These are phyloP conservation scores for Suillus ampliporus DNA, from an alignment of 768 basidiomycete species.

Conservation along the genomic window DNA sequence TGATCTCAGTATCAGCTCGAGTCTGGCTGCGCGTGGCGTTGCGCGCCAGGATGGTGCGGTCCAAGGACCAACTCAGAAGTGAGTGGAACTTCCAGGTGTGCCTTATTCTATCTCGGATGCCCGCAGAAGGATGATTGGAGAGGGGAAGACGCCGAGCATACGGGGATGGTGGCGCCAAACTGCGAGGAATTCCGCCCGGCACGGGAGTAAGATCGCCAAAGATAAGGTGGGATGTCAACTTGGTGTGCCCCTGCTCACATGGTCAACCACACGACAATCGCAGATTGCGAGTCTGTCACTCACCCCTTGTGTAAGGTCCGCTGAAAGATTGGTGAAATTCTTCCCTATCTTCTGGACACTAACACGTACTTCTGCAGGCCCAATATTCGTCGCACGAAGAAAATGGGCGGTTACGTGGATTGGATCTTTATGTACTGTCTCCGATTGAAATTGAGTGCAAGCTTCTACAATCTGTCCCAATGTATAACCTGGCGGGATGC, in stretches of 20 bases:
- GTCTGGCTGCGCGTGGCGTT: slow-evolving; percentile 45
- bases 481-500: slow-evolving; percentile 53
- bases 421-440: slow-evolving; percentile 56
- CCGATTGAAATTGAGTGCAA: slow-evolving; percentile 55
- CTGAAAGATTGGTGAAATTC: slow-evolving; percentile 61
- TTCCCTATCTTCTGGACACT: slow-evolving; percentile 54
- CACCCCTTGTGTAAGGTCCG: slow-evolving; percentile 65
- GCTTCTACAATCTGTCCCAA: slow-evolving; percentile 61
- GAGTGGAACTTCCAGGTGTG: slow-evolving; percentile 42
- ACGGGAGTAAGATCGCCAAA: slow-evolving; percentile 53
- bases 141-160: slow-evolving; percentile 67
- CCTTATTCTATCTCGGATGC: slow-evolving; percentile 28
- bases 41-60: slow-evolving; percentile 44
- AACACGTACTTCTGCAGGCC: slow-evolving; percentile 53
- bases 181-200: slow-evolving; percentile 17
- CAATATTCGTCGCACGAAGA: slow-evolving; percentile 48
- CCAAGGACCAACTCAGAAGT: slow-evolving; percentile 45
- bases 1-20: slow-evolving; percentile 43
- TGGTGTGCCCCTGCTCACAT: slow-evolving; percentile 46
- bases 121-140: slow-evolving; percentile 54
- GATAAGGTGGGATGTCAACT: slow-evolving; percentile 58
- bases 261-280: neutral
- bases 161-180: slow-evolving; percentile 55
- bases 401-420: slow-evolving; percentile 68
- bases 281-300: slow-evolving; percentile 17